Conservation (phyloP, 1,139 yeast genomes). For the Suhomyces kunorum region DNA sequence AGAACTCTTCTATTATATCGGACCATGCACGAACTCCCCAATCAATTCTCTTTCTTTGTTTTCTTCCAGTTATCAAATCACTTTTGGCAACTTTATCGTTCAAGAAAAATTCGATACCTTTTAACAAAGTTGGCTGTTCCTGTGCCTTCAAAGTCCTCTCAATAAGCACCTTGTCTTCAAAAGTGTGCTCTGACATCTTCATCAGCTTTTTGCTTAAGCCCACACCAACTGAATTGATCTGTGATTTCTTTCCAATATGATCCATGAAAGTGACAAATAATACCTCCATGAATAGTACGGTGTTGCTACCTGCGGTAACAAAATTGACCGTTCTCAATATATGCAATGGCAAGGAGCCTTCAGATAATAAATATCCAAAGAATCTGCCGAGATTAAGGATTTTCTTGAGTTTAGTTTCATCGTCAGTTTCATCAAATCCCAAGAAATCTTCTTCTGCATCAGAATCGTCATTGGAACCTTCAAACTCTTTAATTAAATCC, state of each 20-base stretch:
- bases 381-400: constrained; percentile 76
- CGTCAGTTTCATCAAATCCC: constrained; percentile 41
- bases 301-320: constrained; percentile 66
- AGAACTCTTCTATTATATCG: constrained; percentile 55
- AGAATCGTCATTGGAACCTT: constrained; percentile 41
- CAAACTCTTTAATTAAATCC: constrained; percentile 82
- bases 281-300: constrained; percentile 70
- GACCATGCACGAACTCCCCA: constrained; percentile 68
- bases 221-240: constrained; percentile 49
- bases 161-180: constrained; percentile 55
- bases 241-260: constrained; percentile 64
- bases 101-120: constrained; percentile 74
- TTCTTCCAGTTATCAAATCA: constrained; percentile 55
- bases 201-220: constrained; percentile 39
- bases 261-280: constrained; percentile 69
- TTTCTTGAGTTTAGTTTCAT: constrained; percentile 49
- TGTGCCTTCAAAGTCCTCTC: constrained; percentile 60
- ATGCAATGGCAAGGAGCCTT: constrained; percentile 72
- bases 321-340: constrained; percentile 74
- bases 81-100: constrained; percentile 53
- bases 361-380: constrained; percentile 72
- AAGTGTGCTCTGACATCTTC: constrained; percentile 40
- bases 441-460: constrained; percentile 41
- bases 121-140: constrained; percentile 61
- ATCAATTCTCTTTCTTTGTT: constrained; percentile 60